Conservation (phyloP, 768 basidiomycete genomes). For the Naganishia vishniacii region DNA sequence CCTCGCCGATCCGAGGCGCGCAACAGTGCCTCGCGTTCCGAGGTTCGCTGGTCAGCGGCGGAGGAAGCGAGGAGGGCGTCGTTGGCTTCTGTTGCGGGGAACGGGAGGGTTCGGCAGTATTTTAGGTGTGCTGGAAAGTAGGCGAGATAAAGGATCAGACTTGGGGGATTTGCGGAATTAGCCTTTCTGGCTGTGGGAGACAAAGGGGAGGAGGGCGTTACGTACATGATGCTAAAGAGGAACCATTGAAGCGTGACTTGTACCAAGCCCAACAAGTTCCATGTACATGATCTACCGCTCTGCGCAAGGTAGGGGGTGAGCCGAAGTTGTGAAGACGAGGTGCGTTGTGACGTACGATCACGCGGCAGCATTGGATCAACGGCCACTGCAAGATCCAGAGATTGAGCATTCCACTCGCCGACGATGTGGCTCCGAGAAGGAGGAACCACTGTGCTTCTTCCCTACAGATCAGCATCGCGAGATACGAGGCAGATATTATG, state of each 20-base stretch:
- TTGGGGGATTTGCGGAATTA: constrained; percentile 42
- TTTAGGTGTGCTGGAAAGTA: constrained; percentile 86
- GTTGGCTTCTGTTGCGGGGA: constrained; percentile 18
- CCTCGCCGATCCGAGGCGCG: background rate
- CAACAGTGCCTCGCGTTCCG: background rate
- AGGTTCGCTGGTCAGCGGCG: background rate
- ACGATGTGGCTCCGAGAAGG: constrained; percentile 69
- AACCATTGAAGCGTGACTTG: constrained; percentile 80
- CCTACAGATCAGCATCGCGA: too few species aligned
- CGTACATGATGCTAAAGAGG: constrained; percentile 76
- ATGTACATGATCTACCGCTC: background rate
- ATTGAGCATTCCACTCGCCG: constrained; percentile 76
- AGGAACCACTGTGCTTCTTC: background rate
- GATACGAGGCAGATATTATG: too few species aligned
- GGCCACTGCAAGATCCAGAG: constrained; percentile 82
- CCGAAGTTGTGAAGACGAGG: background rate
- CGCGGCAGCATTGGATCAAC: constrained; percentile 70
- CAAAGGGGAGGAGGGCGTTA: constrained; percentile 28
- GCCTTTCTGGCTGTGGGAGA: too few species aligned
- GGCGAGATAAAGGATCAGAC: constrained; percentile 80
- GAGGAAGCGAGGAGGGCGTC: constrained; percentile 26
- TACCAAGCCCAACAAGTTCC: constrained; percentile 65
- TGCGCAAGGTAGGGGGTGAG: background rate
- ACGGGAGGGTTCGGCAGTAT: constrained; percentile 49
- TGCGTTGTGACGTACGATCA: constrained; percentile 58